Evolutionary conservation across 306 rosid species (phyloP).

Genomic region (Rubus parviflorus): DNA sequence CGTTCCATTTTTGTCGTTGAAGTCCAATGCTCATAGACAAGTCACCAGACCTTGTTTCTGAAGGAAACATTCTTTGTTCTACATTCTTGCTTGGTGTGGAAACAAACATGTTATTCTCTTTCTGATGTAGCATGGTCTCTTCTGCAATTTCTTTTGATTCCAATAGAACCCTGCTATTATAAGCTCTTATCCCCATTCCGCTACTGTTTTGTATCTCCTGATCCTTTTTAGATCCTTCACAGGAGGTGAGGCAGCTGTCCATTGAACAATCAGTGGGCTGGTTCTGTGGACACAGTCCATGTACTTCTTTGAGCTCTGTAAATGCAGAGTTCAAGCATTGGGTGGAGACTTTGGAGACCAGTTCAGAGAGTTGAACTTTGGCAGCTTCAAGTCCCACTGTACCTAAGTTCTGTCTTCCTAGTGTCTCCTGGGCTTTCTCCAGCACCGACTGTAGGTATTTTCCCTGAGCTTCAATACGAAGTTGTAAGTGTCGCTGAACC

Average conservation of each 20-base stretch:
- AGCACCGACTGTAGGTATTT: conserved; percentile 77
- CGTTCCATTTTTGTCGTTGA: conserved; percentile 35
- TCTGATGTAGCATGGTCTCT: conserved; percentile 26
- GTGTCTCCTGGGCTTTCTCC: conserved; percentile 83
- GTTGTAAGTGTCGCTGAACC: conserved; percentile 88
- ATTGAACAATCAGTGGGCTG: conserved; percentile 62
- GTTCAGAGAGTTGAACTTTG: conserved; percentile 83
- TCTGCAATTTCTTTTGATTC: conserved; percentile 44
- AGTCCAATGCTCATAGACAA: conserved; percentile 59
- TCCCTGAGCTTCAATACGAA: conserved; percentile 92
- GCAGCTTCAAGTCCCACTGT: conserved; percentile 69
- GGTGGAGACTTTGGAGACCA: conserved; percentile 83
- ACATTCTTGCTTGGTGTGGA: conserved; percentile 15
- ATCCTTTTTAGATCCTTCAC: conserved; percentile 72
- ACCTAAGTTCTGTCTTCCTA: conserved; percentile 63
- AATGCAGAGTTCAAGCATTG: conserved; percentile 72
- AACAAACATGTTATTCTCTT: conserved; percentile 38
- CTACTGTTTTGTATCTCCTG: conserved; percentile 41
- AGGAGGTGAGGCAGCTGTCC: conserved; percentile 77
- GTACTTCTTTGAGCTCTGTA: conserved; percentile 57
- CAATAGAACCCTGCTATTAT: conserved; percentile 33
- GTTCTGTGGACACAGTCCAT: conserved; percentile 47
- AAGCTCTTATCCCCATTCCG: conserved; percentile 35
- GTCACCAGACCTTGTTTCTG: conserved; percentile 41
- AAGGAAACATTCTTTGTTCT: conserved; percentile 36